Conservation (phyloP, 1,284 basidiomycete species). For the Athelia psychrophila region DNA sequence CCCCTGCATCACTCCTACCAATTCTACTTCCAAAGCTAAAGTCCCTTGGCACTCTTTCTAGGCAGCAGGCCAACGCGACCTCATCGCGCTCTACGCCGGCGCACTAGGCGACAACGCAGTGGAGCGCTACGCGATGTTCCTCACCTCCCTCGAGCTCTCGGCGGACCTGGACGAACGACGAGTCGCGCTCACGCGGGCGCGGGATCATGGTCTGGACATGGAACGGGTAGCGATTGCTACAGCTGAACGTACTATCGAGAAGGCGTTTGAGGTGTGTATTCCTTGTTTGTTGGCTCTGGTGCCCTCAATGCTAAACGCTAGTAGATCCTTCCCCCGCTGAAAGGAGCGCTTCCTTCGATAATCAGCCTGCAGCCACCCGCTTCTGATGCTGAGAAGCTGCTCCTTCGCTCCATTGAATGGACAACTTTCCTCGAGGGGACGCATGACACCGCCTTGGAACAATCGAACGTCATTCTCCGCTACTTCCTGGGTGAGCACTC, state of each 20-base stretch:
- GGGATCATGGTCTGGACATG: slow-evolving; percentile 83
- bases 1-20: too few species aligned
- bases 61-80: slow-evolving; percentile 75
- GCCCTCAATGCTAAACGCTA: background rate
- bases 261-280: slow-evolving; percentile 61
- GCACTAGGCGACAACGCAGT: slow-evolving; percentile 91
- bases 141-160: slow-evolving; percentile 78
- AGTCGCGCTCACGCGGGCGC: slow-evolving; percentile 74
- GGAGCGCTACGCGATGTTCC: slow-evolving; percentile 90
- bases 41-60: slow-evolving; percentile 29
- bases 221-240: slow-evolving; percentile 79
- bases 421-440: slow-evolving; percentile 79
- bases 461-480: slow-evolving; percentile 82
- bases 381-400: slow-evolving; percentile 57
- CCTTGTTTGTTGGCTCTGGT: slow-evolving; percentile 1
- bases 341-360: slow-evolving; percentile 62
- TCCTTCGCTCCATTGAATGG: slow-evolving; percentile 94
- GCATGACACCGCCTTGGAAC: slow-evolving; percentile 75
- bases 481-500: slow-evolving; percentile 85
- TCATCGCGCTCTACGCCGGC: slow-evolving; percentile 94
- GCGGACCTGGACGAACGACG: slow-evolving; percentile 67
- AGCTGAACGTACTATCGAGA: slow-evolving; percentile 78
- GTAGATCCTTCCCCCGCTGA: slow-evolving; percentile 51
- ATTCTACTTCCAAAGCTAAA: too few species aligned
- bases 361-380: slow-evolving; percentile 48